Evolutionary conservation across 2,329 filamentous ascomycete species (phyloP).

Genomic region (Calonectria ilicicola): DNA sequence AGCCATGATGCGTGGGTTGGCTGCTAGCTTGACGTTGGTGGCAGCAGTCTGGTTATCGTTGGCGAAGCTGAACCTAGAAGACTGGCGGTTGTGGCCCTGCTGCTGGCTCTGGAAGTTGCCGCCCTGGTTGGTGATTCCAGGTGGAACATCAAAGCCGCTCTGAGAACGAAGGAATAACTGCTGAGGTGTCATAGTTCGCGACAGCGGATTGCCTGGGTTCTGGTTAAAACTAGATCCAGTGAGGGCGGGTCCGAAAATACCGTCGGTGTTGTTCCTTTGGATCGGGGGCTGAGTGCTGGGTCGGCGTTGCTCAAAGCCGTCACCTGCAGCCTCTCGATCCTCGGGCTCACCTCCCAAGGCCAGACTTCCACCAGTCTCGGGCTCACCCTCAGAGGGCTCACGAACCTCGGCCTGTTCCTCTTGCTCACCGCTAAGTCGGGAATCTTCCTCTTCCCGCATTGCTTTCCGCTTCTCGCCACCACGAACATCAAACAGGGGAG

Average conservation of each 20-base stretch:
- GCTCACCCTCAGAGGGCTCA: conserved; percentile 75
- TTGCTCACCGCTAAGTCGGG: conserved; percentile 59
- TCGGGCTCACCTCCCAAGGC: conserved; percentile 95
- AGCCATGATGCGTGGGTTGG: conserved; percentile 83
- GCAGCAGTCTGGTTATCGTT: conserved; percentile 72
- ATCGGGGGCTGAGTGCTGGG: conserved; percentile 82
- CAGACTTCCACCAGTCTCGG: conserved; percentile 84
- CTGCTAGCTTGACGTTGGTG: conserved; percentile 79
- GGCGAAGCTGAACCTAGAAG: conserved; percentile 88
- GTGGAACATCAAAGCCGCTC: conserved; percentile 68
- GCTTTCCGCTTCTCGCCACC: conserved; percentile 85
- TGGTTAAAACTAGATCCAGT: conserved; percentile 60
- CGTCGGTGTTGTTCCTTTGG: conserved; percentile 70
- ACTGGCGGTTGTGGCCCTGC: conserved; percentile 81
- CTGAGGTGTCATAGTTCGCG: conserved; percentile 83
- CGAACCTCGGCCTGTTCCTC: conserved; percentile 60
- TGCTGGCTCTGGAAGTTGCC: conserved; percentile 67
- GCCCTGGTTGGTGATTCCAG: conserved; percentile 63
- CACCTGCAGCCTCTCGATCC: conserved; percentile 72
- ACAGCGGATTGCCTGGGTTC: conserved; percentile 63
- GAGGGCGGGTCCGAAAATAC: conserved; percentile 66
- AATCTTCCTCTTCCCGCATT: conserved; percentile 79
- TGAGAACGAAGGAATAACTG: conserved; percentile 79
- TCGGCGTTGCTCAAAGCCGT: conserved; percentile 69
- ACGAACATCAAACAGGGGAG: conserved; percentile 84